These are phyloP conservation scores for Spinellus fusiger DNA, from an alignment of 192 early-diverging fungal genomes.

Conservation along the genomic window DNA sequence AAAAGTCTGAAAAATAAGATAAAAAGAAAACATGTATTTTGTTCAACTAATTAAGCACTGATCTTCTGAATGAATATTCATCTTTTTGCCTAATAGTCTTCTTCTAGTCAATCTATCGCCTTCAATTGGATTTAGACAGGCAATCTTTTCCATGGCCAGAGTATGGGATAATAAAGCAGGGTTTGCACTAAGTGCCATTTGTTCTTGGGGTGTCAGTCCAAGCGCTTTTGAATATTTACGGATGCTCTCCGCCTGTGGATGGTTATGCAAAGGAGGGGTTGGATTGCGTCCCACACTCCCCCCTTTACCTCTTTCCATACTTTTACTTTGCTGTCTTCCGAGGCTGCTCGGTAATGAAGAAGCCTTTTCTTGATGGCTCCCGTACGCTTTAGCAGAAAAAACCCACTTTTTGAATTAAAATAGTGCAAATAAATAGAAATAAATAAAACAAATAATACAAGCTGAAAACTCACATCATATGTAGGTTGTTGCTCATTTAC, in stretches of 20 bases:
- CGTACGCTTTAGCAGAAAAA: constrained; percentile 31
- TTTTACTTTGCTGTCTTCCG: not conserved
- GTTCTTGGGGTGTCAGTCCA: constrained; percentile 21
- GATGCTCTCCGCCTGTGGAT: constrained; percentile 16
- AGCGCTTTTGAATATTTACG: constrained; percentile 15
- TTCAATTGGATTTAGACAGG: not conserved
- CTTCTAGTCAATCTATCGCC: not conserved
- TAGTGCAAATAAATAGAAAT: not conserved
- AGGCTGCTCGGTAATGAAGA: not conserved
- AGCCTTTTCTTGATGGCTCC: constrained; percentile 1
- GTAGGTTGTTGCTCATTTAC: constrained; percentile 32
- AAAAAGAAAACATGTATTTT: not conserved
- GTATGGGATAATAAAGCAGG: constrained; percentile 22
- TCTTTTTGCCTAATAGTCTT: constrained; percentile 1
- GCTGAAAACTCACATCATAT: constrained; percentile 23
- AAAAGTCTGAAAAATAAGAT: too few relatives aligned
- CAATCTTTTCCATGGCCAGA: constrained; percentile 1
- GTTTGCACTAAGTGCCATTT: constrained; percentile 16
- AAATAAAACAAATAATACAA: not conserved
- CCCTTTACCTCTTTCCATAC: not conserved
- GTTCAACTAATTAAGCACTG: constrained; percentile 5
- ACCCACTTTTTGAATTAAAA: constrained; percentile 23
- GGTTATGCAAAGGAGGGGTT: not conserved
- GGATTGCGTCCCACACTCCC: not conserved
- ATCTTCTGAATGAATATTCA: not conserved